These are phyloP conservation scores for Celoporthe dispersa DNA, from an alignment of 2,329 filamentous ascomycete genomes.

Conservation along the genomic window DNA sequence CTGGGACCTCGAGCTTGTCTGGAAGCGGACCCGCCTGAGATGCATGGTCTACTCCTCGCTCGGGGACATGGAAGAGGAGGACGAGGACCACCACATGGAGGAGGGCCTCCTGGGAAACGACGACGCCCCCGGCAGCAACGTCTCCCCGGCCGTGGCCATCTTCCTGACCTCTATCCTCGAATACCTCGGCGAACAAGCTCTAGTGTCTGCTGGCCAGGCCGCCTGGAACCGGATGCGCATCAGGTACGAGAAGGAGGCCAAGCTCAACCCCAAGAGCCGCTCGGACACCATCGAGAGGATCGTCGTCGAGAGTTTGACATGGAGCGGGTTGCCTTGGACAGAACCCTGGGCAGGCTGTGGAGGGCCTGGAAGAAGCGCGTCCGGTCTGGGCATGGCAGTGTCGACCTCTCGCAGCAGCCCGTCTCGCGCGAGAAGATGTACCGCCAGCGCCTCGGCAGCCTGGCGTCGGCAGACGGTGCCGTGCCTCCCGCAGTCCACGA, in stretches of 20 bases:
- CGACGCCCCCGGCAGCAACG: slow-evolving; percentile 66
- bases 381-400: slow-evolving; percentile 55
- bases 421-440: slow-evolving; percentile 49
- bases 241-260: slow-evolving; percentile 63
- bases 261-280: slow-evolving; percentile 51
- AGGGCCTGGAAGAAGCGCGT: slow-evolving; percentile 91
- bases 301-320: slow-evolving; percentile 91
- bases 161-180: slow-evolving; percentile 95
- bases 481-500: slow-evolving; percentile 45
- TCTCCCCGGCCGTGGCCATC: slow-evolving; percentile 91
- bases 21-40: slow-evolving; percentile 89
- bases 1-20: slow-evolving; percentile 91
- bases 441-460: slow-evolving; percentile 46
- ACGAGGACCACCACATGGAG: slow-evolving; percentile 87
- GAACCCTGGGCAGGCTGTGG: slow-evolving; percentile 88
- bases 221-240: slow-evolving; percentile 70
- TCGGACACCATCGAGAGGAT: slow-evolving; percentile 65
- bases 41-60: slow-evolving; percentile 99
- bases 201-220: slow-evolving; percentile 85
- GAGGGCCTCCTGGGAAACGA: slow-evolving; percentile 72
- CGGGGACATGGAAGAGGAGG: slow-evolving; percentile 96
- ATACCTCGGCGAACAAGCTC: slow-evolving; percentile 87
- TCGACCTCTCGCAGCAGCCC: slow-evolving; percentile 52
- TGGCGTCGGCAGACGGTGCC: slow-evolving; percentile 39
- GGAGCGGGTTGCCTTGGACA: slow-evolving; percentile 88